Conservation (phyloP, 352 stramenopile genomes). For the Detonula confervacea region DNA sequence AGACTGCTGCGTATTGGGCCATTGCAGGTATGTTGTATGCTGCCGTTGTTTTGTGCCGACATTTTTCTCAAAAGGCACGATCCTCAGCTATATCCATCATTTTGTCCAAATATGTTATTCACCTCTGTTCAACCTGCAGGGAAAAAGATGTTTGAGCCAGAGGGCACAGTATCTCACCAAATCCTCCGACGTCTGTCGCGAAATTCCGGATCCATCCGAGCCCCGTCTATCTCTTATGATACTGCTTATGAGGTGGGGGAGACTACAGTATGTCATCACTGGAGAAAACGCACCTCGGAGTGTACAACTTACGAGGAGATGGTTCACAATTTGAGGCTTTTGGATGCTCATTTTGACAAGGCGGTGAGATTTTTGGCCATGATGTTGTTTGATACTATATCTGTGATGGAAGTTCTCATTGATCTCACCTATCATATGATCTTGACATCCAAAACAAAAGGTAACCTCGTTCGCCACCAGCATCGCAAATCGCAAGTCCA, state of each 20-base stretch:
- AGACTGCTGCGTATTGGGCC: conserved; percentile 36
- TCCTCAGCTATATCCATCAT: background rate
- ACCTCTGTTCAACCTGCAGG: conserved; percentile 16
- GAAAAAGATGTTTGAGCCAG: conserved; percentile 61
- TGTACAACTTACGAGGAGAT: conserved; percentile 69
- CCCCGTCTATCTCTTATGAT: conserved; percentile 69
- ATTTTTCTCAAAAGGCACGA: background rate
- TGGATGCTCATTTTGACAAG: conserved; percentile 60
- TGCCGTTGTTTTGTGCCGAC: background rate
- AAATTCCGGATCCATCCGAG: conserved; percentile 59
- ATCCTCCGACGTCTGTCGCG: conserved; percentile 53
- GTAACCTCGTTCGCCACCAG: conserved; percentile 14
- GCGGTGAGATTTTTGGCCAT: conserved; percentile 32
- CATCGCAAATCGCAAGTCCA: conserved; percentile 27
- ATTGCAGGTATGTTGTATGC: conserved; percentile 43
- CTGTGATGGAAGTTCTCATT: background rate
- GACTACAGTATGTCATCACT: conserved; percentile 67
- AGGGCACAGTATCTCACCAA: conserved; percentile 43
- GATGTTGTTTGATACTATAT: background rate
- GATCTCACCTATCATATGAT: conserved; percentile 1
- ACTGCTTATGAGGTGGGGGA: conserved; percentile 78
- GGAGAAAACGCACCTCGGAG: conserved; percentile 67
- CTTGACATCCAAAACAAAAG: conserved; percentile 8
- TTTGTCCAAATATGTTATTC: background rate
- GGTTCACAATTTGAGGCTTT: conserved; percentile 47